Evolutionary conservation across 768 basidiomycete species (phyloP).

Genomic region (Crucibulum laeve): DNA sequence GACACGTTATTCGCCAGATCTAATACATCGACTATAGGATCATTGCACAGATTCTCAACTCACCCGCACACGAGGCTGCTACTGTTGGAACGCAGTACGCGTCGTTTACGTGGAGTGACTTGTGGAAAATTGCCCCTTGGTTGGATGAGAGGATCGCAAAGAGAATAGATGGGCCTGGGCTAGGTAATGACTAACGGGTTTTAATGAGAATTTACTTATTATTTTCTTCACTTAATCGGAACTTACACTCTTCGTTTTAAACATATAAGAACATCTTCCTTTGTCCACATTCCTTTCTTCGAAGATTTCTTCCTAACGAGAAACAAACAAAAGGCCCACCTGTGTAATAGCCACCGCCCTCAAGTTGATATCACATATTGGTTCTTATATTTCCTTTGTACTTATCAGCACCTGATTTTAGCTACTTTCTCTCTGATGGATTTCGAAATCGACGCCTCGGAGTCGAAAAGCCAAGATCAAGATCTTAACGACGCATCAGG

Average conservation of each 20-base stretch:
- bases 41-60: slow-evolving; percentile 51
- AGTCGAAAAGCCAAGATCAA: too few relatives aligned
- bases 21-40: too few relatives aligned
- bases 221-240: too few relatives aligned
- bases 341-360: too few relatives aligned
- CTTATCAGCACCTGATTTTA: too few relatives aligned
- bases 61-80: slow-evolving; percentile 32
- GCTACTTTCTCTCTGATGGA: not conserved
- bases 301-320: not conserved
- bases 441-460: too few relatives aligned
- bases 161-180: slow-evolving; percentile 66
- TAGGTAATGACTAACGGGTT: slow-evolving; percentile 42
- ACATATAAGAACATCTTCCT: not conserved
- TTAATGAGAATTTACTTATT: not conserved
- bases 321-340: too few relatives aligned
- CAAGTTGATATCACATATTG: too few relatives aligned
- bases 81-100: slow-evolving; percentile 55
- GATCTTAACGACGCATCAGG: too few relatives aligned
- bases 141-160: slow-evolving; percentile 61
- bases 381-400: too few relatives aligned
- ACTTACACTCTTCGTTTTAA: too few relatives aligned
- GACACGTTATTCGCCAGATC: too few relatives aligned
- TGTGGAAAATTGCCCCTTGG: slow-evolving; percentile 76
- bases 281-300: not conserved
- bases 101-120: slow-evolving; percentile 67